phyloP scores from a whole-genome alignment of 116 monocot species.

The Dioscorea cayenensis region DNA sequence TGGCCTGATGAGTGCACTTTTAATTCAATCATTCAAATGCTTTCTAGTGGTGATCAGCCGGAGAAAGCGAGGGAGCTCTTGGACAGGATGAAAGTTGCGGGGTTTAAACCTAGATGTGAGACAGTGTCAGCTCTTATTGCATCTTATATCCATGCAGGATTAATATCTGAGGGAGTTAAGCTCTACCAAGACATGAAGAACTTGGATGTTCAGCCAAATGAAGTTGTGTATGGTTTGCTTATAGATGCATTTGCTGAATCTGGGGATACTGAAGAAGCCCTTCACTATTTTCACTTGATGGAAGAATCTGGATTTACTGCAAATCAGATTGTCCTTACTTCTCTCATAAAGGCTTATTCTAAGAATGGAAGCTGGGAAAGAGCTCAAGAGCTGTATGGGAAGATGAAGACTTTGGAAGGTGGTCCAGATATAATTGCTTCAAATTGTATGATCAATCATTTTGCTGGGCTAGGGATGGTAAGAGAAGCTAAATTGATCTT shows the following conservation, averaged over 20 bases:
- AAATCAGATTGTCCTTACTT: slow-evolving; percentile 61
- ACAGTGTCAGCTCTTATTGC: slow-evolving; percentile 58
- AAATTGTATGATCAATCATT: slow-evolving; percentile 74
- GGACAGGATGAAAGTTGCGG: slow-evolving; percentile 37
- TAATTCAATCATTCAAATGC: slow-evolving; percentile 83
- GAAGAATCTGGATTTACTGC: slow-evolving; percentile 37
- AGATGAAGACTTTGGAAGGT: slow-evolving; percentile 36
- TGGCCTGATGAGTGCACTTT: slow-evolving; percentile 81
- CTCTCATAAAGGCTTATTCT: slow-evolving; percentile 69
- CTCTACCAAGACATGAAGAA: slow-evolving; percentile 48
- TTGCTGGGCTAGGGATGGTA: slow-evolving; percentile 70
- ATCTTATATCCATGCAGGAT: slow-evolving; percentile 24
- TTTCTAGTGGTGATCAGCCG: slow-evolving; percentile 38
- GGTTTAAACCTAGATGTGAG: slow-evolving; percentile 56
- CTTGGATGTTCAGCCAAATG: slow-evolving; percentile 51
- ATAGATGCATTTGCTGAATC: slow-evolving; percentile 58
- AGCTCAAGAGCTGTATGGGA: slow-evolving; percentile 63
- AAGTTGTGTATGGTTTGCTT: slow-evolving; percentile 60
- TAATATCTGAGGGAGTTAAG: slow-evolving; percentile 37
- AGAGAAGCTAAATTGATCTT: slow-evolving; percentile 52
- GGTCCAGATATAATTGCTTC: slow-evolving; percentile 70
- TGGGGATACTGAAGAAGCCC: slow-evolving; percentile 38
- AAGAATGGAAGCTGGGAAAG: slow-evolving; percentile 60
- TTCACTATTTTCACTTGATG: slow-evolving; percentile 47
- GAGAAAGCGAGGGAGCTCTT: slow-evolving; percentile 45